Evolutionary conservation across 2,329 filamentous ascomycete species (phyloP).

Genomic region (Trichoderma guizhouense): DNA sequence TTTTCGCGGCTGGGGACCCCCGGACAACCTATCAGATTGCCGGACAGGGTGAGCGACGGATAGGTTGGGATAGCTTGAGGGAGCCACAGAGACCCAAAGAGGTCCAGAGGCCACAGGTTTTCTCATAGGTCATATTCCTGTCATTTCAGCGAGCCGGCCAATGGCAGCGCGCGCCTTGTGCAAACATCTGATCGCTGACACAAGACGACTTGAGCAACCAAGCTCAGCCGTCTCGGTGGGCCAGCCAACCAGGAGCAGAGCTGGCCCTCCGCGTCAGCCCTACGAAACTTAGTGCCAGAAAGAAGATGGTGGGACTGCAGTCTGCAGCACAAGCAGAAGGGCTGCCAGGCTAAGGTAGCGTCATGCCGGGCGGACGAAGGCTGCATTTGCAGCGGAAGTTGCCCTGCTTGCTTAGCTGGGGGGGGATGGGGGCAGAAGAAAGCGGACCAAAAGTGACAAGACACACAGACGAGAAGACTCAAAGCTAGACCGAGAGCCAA

Average conservation of each 20-base stretch:
- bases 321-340: not conserved
- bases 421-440: not conserved
- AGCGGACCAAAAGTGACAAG: not conserved
- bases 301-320: slow-evolving; percentile 14
- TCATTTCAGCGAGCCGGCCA: slow-evolving; percentile 14
- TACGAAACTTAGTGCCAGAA: slow-evolving; percentile 24
- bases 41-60: not conserved
- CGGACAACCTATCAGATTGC: slow-evolving; percentile 11
- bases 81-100: slow-evolving; percentile 8
- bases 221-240: slow-evolving; percentile 19
- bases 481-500: not conserved
- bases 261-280: slow-evolving; percentile 24
- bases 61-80: slow-evolving; percentile 1
- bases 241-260: slow-evolving; percentile 21
- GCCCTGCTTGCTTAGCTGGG: not conserved
- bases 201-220: not conserved
- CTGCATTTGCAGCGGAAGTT: not conserved
- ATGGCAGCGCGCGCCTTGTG: slow-evolving; percentile 15
- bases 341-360: slow-evolving; percentile 6
- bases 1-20: not conserved
- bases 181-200: slow-evolving; percentile 11
- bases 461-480: not conserved
- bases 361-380: slow-evolving; percentile 8
- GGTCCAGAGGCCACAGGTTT: not conserved
- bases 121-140: slow-evolving; percentile 15